Evolutionary conservation across 768 basidiomycete species (phyloP), one percentile per base, ranked within the genome.

Genomic region (Antrodiella citrinella): DNA sequence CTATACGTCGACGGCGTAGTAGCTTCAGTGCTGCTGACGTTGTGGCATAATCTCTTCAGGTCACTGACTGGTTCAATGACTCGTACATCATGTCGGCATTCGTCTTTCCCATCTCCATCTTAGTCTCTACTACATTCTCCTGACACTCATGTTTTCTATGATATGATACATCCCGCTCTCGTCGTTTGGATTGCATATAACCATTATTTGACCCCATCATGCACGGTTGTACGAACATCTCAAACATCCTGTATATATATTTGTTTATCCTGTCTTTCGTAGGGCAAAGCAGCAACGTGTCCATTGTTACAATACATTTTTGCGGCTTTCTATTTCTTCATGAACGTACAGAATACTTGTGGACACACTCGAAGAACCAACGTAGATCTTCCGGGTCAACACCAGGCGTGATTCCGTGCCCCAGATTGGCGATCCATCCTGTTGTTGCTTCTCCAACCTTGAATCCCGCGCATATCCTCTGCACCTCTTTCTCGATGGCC

Each of bases 391-490:
- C 93, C 19, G 95, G 92, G 64, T 96, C 82, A 12, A 98, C 94
- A 21, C 82, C 87, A 10, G 96, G 96, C 3, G 93, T 96, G 58
- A 99, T 94, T 4, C 96, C 96, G 63, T 98, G 96, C 0, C 96
- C 96, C 19, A 99, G 71, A 68, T 98, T 98, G 7, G 89, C 88
- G 60, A 98, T 97, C 92, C 94, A 98, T n/a, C 82, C 87, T 38
- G 75, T 76, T 18, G 70, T 60, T 47, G 65, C 63, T 46, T 72
- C 75, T 5, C 71, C 73, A 9, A 80, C 78, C 41, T 58, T 68
- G 71, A 97, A 98, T n/a, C 75, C 76, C 54, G 79, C 72, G 53
- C 81, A 80, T 80, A 93, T 86, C 56, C 85, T 74, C 70, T 91
- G 82, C 35, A 96, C 91, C 56, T 87, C 82, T 35, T 68, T 65